Evolutionary conservation across 2,329 filamentous ascomycete genomes (phyloP), one percentile per base, ranked within the genome.

Genomic region (Fusarium heterosporum): DNA sequence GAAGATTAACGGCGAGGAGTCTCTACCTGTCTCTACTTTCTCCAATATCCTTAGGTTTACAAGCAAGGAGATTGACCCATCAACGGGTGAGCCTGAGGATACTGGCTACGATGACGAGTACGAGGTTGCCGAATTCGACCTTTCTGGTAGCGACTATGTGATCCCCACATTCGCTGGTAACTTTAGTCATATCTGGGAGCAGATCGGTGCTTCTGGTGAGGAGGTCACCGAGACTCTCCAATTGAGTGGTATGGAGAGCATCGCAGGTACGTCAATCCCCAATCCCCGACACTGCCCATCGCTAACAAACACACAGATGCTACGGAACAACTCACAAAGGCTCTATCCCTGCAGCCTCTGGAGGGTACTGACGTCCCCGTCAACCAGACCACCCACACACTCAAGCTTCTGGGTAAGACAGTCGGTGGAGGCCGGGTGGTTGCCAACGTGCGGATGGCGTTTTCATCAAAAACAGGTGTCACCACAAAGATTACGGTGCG

Each of bases 71-170:
- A 96, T 99, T 69, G 96, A 99, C 74, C 96, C 96, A 8, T 91
- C 91, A 26, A 97, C 93, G n/a, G 88, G 89, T 69, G 93, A 97
- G 80, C 92, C 95, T 1, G 96, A 99, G 78, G 93, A 97, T 16
- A 86, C 82, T 45, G 96, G 96, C 43, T 98, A 98, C 78, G 95
- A 98, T 52, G 96, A 99, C 75, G 96, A 99, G 81, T 99, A 99
- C 76, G 93, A 97, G 81, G 91, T 98, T 61, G 93, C 96, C 64
- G 93, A 97, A 76, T 89, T 98, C 63, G 94, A 97, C 64, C 87
- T 99, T 62, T 87, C 89, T 17, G 96, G 95, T 59, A 93, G 93
- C 70, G 96, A 99, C 79, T 99, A 97, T 79, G 89, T 99, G 64
- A 87, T 97, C 46, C 96, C 96, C 19, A 90, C 93, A 3, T 99